Percentiles rank a stretch among this genome's conserved stretches.
These are phyloP conservation scores for Vitis rotundifolia DNA, from an alignment of 164 flowering plant genomes.

Conservation along the genomic window DNA sequence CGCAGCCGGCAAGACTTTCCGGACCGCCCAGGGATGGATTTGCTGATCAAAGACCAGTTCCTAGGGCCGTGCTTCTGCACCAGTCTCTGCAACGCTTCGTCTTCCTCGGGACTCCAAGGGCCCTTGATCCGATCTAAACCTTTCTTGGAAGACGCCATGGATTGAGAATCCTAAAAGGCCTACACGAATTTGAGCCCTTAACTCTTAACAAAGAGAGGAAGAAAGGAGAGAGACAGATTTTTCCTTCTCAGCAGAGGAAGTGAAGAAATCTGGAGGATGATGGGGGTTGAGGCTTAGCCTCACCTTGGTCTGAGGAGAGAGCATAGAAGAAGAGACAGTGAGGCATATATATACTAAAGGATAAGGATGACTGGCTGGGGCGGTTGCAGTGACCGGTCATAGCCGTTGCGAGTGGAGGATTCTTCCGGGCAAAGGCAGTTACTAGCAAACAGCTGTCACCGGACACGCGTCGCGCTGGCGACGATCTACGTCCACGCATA, in stretches of 20 bases:
- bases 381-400: constrained; percentile 42
- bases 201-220: not conserved
- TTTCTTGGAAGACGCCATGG: constrained; percentile 34
- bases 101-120: constrained; percentile 96
- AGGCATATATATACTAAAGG: constrained; percentile 27
- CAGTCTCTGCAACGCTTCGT: constrained; percentile 53
- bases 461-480: constrained; percentile 51
- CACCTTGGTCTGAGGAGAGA: constrained; percentile 20
- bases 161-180: not conserved
- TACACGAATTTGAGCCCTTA: too few relatives aligned
- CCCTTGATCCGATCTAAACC: constrained; percentile 86
- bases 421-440: constrained; percentile 48
- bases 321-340: not conserved
- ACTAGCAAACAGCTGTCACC: constrained; percentile 61
- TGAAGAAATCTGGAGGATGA: not conserved
- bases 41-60: constrained; percentile 88
- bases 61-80: constrained; percentile 77
- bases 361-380: constrained; percentile 44
- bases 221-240: not conserved
- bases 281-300: constrained; percentile 33
- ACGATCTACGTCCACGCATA: constrained; percentile 13
- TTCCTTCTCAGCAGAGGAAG: too few relatives aligned
- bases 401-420: constrained; percentile 28
- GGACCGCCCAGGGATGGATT: constrained; percentile 83
- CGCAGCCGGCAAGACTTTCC: constrained; percentile 91